Evolutionary conservation across 257 asterid species (phyloP), one percentile per base, ranked within the genome.

Genomic region (Scutellaria minor): DNA sequence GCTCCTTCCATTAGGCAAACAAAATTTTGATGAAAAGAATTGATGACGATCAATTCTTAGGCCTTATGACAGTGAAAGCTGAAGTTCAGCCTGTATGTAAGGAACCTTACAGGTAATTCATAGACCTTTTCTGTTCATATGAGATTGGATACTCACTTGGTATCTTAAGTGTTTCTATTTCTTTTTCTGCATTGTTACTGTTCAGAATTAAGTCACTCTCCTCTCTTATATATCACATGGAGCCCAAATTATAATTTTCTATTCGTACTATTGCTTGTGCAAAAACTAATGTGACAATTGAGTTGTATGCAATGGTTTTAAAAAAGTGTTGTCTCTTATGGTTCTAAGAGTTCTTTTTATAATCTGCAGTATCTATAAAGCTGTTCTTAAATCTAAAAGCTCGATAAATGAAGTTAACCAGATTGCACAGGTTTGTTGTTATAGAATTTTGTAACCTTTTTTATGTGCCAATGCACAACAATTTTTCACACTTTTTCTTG

Each of bases 11-110:
- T 22, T 73, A 92, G 98, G 98, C 98, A 64, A 87, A 87, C 74
- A 84, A 77, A 77, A 82, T 92, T 56, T 81, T 92, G 77, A 81
- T 82, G 85, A 87, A 87, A 85, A 88, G 83, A 79, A 87, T 92
- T 78, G 89, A 90, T 78, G 91, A 85, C n/a, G 97, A 92, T 77
- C 93, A 87, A 71, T 92, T 92, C 85, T 79, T 92, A 81, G 96
- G 82, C 74, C 96, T 92, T 77, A 70, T 92, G 91, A 85, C 87
- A 18, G 93, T 79, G 69, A 90, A 75, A 77, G 85, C 88, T 55
- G 93, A 90, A 80, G 90, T 88, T 78, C 88, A 75, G 75, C 87
- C 97, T 35, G 89, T 90, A 63, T 90, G 89, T 72, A 90, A 90
- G 86, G 96, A 92, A 64, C 96, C 98, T 60, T 92, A 88, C 90